A percentile compares a stretch with the other conserved stretches of the same genome.
Conservation (phyloP, 2,329 filamentous ascomycete species). For the Diaporthe humulicola region DNA sequence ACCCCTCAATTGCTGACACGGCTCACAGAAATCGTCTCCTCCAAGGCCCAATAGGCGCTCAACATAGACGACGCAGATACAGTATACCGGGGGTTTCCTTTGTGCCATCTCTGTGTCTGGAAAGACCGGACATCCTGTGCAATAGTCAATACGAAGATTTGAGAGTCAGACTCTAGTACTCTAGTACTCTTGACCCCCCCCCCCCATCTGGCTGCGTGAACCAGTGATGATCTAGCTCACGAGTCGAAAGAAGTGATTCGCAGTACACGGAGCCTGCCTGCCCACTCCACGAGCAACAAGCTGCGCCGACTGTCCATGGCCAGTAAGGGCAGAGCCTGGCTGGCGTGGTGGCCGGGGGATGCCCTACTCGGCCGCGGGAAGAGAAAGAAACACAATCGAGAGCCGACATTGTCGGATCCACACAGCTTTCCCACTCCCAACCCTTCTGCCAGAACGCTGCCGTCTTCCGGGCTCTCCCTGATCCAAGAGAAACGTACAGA, state of each 20-base stretch:
- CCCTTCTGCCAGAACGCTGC: not conserved
- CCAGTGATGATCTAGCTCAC: not conserved
- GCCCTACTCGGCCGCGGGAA: not conserved
- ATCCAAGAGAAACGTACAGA: not conserved
- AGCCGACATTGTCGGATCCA: not conserved
- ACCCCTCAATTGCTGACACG: conserved; percentile 50
- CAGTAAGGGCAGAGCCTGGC: not conserved
- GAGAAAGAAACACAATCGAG: not conserved
- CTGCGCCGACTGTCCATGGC: too few relatives aligned
- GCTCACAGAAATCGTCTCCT: conserved; percentile 69
- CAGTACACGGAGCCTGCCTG: too few relatives aligned
- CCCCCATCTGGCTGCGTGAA: not conserved
- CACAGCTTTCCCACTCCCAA: not conserved
- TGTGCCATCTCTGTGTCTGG: conserved; percentile 67
- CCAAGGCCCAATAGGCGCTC: conserved; percentile 73
- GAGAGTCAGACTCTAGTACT: not conserved
- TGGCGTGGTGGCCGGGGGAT: not conserved
- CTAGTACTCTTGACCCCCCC: too few relatives aligned
- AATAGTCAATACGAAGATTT: conserved; percentile 66
- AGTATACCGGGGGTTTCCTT: conserved; percentile 60
- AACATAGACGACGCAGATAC: conserved; percentile 40
- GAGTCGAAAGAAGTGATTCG: not conserved
- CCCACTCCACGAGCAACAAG: not conserved
- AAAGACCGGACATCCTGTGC: conserved; percentile 67
- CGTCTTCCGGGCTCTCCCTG: not conserved